These are phyloP conservation scores for Harringtonia lauricola DNA, from an alignment of 2,329 filamentous ascomycete genomes.

Conservation along the genomic window DNA sequence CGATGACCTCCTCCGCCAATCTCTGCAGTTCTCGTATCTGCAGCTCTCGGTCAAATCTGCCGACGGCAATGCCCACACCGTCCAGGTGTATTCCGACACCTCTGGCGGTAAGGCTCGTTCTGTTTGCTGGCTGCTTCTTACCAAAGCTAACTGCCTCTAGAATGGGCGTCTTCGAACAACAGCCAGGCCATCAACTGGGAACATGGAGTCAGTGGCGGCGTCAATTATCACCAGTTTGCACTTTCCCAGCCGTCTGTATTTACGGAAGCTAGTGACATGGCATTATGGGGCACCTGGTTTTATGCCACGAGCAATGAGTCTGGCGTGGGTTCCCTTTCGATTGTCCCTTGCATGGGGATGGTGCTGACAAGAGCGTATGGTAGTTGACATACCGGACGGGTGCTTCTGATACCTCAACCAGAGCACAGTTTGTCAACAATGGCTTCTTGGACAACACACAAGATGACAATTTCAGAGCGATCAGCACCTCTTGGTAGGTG, in stretches of 20 bases:
- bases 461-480: constrained; percentile 53
- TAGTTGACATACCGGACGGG: constrained; percentile 62
- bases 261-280: constrained; percentile 56
- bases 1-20: constrained; percentile 54
- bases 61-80: constrained; percentile 50
- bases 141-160: constrained; percentile 24
- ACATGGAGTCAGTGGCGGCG: constrained; percentile 33
- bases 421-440: constrained; percentile 52
- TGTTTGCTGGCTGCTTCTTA: not conserved
- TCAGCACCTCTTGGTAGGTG: constrained; percentile 47
- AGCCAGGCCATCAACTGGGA: constrained; percentile 50
- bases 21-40: constrained; percentile 60
- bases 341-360: too few species aligned
- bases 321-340: constrained; percentile 23
- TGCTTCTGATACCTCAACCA: constrained; percentile 46
- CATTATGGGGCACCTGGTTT: constrained; percentile 74
- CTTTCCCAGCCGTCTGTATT: constrained; percentile 52
- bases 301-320: constrained; percentile 53
- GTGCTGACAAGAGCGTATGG: not conserved
- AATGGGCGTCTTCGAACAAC: constrained; percentile 60
- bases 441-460: constrained; percentile 52
- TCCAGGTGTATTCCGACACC: constrained; percentile 64
- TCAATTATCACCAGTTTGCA: constrained; percentile 55
- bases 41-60: constrained; percentile 49
- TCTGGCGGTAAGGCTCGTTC: constrained; percentile 43